Percentiles rank a stretch among this genome's conserved stretches.
phyloP scores from a whole-genome alignment of 2,329 filamentous ascomycete genomes.

The Atkinsonella hypoxylon region DNA sequence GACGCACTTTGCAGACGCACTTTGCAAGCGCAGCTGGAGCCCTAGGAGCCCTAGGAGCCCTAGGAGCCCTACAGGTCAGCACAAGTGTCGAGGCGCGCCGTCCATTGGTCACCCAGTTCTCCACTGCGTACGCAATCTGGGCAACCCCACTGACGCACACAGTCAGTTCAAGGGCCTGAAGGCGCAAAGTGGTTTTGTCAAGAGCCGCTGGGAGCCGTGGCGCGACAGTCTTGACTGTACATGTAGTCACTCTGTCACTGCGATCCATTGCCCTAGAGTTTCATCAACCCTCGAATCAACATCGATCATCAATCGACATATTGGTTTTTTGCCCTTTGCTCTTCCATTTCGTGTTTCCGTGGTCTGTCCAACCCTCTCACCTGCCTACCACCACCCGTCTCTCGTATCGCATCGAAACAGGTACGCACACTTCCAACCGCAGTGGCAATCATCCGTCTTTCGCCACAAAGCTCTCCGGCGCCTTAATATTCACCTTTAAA shows the following conservation, averaged over 20 bases:
- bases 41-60: too few species aligned
- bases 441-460: neutral
- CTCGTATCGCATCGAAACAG: slow-evolving; percentile 1
- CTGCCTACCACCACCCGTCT: neutral
- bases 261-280: too few species aligned
- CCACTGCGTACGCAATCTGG: neutral
- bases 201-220: neutral
- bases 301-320: neutral
- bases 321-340: too few species aligned
- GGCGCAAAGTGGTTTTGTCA: neutral
- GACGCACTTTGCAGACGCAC: neutral
- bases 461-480: slow-evolving; percentile 17
- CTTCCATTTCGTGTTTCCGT: neutral
- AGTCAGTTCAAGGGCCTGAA: slow-evolving; percentile 6
- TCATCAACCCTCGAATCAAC: too few species aligned
- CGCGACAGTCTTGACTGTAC: neutral
- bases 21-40: slow-evolving; percentile 3
- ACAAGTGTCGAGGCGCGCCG: slow-evolving; percentile 11
- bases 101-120: slow-evolving; percentile 16
- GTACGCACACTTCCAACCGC: neutral
- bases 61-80: slow-evolving; percentile 13
- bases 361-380: neutral
- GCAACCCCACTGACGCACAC: slow-evolving; percentile 12
- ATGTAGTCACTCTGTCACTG: too few species aligned
- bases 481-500: slow-evolving; percentile 62